Conservation (phyloP, 2,329 filamentous ascomycete species). For the Dactylonectria macrodidyma region DNA sequence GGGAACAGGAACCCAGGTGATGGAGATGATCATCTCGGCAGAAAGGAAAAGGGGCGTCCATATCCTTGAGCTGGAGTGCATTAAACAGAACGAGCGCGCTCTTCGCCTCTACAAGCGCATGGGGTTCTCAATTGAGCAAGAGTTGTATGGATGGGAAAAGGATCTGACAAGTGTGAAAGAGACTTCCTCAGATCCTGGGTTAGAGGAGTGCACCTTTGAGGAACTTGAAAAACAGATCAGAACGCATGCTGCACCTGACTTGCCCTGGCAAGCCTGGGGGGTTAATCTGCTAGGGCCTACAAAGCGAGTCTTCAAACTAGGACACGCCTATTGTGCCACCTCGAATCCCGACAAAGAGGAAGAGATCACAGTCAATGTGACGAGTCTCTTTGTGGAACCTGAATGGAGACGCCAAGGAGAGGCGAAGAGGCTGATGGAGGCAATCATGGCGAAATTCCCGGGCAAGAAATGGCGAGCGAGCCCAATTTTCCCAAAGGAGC, state of each 20-base stretch:
- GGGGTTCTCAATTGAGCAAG: slow-evolving; percentile 34
- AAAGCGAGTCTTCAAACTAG: slow-evolving; percentile 33
- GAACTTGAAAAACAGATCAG: not conserved
- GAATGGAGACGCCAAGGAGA: slow-evolving; percentile 35
- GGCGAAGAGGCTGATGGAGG: slow-evolving; percentile 34
- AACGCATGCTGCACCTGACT: not conserved
- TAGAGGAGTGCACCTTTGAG: not conserved
- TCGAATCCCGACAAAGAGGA: slow-evolving; percentile 34
- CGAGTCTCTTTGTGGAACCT: slow-evolving; percentile 36
- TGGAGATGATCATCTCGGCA: not conserved
- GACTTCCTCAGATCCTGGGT: not conserved
- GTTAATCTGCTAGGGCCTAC: not conserved
- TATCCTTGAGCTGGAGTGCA: slow-evolving; percentile 41
- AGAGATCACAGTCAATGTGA: slow-evolving; percentile 28
- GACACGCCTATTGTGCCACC: slow-evolving; percentile 39
- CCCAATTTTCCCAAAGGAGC: not conserved
- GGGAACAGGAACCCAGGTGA: slow-evolving; percentile 28
- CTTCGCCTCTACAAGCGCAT: slow-evolving; percentile 35
- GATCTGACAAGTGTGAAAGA: not conserved
- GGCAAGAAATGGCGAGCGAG: not conserved
- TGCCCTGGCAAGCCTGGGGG: slow-evolving; percentile 18
- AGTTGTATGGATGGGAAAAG: slow-evolving; percentile 4
- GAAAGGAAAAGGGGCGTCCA: not conserved
- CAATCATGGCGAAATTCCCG: slow-evolving; percentile 37
- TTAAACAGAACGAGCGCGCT: slow-evolving; percentile 35